Evolutionary conservation across 2,329 filamentous ascomycete species (phyloP), one percentile per base, ranked within the genome.

Genomic region (Arthrobotrys megalospora): DNA sequence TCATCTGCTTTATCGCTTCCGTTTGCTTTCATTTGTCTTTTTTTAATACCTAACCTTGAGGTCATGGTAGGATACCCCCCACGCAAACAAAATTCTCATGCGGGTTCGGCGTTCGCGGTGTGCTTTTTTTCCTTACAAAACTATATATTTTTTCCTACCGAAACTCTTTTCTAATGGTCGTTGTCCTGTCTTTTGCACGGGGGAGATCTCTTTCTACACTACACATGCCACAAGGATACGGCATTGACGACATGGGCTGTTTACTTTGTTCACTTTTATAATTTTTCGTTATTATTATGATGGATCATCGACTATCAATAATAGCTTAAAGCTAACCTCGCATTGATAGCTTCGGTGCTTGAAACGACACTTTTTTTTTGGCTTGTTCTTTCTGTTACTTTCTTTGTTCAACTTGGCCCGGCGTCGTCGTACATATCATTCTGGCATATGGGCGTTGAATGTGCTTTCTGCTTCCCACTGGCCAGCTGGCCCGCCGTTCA

Each of bases 31-130:
- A 21, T 45, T 24, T 50, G 8, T 60, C 32, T 60, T 66, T 69
- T 45, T 67, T 72, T 48, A 14, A 58, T 66, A 60, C 65, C 45
- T 55, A 47, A 36, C 67, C 60, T 64, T 28, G 36, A 24, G 28
- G 67, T 64, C 50, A 62, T 36, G 41, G 62, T 72, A 68, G 75
- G 75, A 78, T 78, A 78, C 73, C 73, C 72, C 73, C 58, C 32
- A 43, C 52, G 66, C 60, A 70, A 65, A 60, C 48, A 68, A 71
- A 65, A 52, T 43, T 65, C 36, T 60, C 34, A 60, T 66, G 67
- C 66, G 34, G 66, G 67, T 53, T 34, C 48, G 73, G 73, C 73
- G 73, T 77, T 68, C 41, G 41, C 53, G 70, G 70, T 71, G 50
- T 52, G 8, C 4, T 68, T 24, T 60, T 60, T 41, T 63, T 28